Percentiles rank a stretch among this genome's conserved stretches.
phyloP scores from a whole-genome alignment of 148 eudicot genomes.

The Camellia japonica region DNA sequence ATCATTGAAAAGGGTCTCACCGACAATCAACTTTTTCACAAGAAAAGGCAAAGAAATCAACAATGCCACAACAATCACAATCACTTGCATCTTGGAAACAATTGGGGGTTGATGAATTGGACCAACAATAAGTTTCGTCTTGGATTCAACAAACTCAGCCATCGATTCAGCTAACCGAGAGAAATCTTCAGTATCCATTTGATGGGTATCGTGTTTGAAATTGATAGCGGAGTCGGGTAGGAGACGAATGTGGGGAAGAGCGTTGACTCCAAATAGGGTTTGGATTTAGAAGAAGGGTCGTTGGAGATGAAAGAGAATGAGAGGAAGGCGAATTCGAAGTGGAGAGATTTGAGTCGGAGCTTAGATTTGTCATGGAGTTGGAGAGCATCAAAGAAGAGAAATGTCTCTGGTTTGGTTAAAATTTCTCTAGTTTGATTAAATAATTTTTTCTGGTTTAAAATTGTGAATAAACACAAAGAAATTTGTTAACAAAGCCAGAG shows the following conservation, averaged over 20 bases:
- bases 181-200: slow-evolving; percentile 57
- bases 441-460: too few relatives aligned
- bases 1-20: slow-evolving; percentile 66
- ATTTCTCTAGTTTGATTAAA: too few relatives aligned
- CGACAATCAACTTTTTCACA: slow-evolving; percentile 46
- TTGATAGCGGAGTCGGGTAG: slow-evolving; percentile 30
- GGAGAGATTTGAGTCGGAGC: slow-evolving; percentile 62
- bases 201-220: slow-evolving; percentile 29
- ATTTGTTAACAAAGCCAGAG: too few relatives aligned
- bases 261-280: slow-evolving; percentile 46
- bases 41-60: slow-evolving; percentile 50
- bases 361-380: slow-evolving; percentile 76
- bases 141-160: slow-evolving; percentile 56
- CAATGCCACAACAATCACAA: slow-evolving; percentile 21
- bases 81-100: slow-evolving; percentile 49
- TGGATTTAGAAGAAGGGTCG: slow-evolving; percentile 2
- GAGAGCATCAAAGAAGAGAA: slow-evolving; percentile 77
- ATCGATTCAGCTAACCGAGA: slow-evolving; percentile 63
- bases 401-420: too few relatives aligned
- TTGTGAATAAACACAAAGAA: too few relatives aligned
- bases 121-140: slow-evolving; percentile 42
- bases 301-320: slow-evolving; percentile 51
- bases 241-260: slow-evolving; percentile 73
- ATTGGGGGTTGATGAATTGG: slow-evolving; percentile 56
- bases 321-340: slow-evolving; percentile 59